phyloP scores from a whole-genome alignment of 352 stramenopile genomes.

The Pythium phragmiticola region DNA sequence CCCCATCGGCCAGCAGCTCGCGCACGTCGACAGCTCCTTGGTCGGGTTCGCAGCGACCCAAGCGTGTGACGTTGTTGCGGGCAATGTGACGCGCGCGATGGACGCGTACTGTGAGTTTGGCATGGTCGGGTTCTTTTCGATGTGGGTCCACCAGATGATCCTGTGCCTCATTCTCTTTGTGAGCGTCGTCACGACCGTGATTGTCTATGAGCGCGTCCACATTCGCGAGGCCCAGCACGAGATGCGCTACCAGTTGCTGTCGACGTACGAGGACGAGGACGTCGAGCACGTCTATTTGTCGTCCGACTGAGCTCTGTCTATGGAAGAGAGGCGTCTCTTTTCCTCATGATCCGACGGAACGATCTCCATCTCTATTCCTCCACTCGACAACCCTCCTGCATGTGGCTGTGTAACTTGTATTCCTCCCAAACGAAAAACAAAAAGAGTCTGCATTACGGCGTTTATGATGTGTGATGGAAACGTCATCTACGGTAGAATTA shows the following conservation, averaged over 20 bases:
- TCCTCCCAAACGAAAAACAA: neutral
- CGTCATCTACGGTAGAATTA: neutral
- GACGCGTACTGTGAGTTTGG: slow-evolving; percentile 75
- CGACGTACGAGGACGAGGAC: slow-evolving; percentile 78
- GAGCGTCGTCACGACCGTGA: slow-evolving; percentile 62
- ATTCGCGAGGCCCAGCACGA: slow-evolving; percentile 55
- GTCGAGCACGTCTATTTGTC: slow-evolving; percentile 81
- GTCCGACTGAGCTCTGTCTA: slow-evolving; percentile 35
- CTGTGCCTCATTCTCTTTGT: slow-evolving; percentile 78
- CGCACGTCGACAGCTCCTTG: slow-evolving; percentile 30
- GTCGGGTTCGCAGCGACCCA: slow-evolving; percentile 44
- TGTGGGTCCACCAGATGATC: slow-evolving; percentile 85
- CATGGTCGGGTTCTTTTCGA: slow-evolving; percentile 81
- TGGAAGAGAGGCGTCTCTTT: neutral
- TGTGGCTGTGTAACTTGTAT: slow-evolving; percentile 2
- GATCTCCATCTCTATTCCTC: neutral
- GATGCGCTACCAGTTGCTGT: slow-evolving; percentile 72
- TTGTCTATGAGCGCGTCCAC: slow-evolving; percentile 79
- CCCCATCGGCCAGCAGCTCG: slow-evolving; percentile 56
- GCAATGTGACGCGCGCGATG: slow-evolving; percentile 45
- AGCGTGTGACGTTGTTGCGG: slow-evolving; percentile 47
- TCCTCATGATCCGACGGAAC: neutral
- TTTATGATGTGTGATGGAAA: neutral
- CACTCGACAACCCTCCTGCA: neutral
- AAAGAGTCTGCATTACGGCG: too few relatives aligned